A percentile compares a stretch with the other conserved stretches of the same genome.
These are phyloP conservation scores for Sisymbrium altissimum DNA, from an alignment of 345 rosid genomes.

Conservation along the genomic window DNA sequence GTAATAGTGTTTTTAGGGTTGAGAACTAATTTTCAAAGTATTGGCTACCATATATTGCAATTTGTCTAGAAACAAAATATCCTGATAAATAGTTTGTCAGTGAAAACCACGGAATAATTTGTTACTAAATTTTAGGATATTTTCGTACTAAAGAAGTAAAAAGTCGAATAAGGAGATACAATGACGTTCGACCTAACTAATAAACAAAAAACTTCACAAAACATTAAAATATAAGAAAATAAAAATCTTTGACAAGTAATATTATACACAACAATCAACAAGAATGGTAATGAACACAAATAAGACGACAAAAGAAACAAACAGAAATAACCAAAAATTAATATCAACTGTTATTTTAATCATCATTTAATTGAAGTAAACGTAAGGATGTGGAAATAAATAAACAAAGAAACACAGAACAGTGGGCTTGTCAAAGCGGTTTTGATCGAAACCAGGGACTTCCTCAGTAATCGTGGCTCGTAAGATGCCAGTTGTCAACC, in stretches of 20 bases:
- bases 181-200: slow-evolving; percentile 11
- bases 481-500: slow-evolving; percentile 31
- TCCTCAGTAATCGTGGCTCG: slow-evolving; percentile 27
- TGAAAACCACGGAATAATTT: neutral
- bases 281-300: neutral
- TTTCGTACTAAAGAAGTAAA: neutral
- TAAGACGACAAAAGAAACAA: slow-evolving; percentile 5
- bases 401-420: slow-evolving; percentile 6
- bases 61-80: too few species aligned
- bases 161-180: neutral
- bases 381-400: slow-evolving; percentile 11
- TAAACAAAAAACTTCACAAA: neutral
- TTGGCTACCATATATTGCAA: too few species aligned
- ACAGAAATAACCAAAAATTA: neutral
- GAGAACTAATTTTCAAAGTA: too few species aligned
- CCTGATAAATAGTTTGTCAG: neutral
- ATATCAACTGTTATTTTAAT: neutral
- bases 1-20: too few species aligned
- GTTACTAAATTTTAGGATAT: neutral
- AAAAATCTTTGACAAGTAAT: neutral
- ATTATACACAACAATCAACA: neutral
- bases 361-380: neutral
- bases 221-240: neutral
- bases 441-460: slow-evolving; percentile 28
- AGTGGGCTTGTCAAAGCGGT: slow-evolving; percentile 30